These are phyloP conservation scores for Rhodomyrtus psidioides DNA, from an alignment of 441 rosid species.

Conservation along the genomic window DNA sequence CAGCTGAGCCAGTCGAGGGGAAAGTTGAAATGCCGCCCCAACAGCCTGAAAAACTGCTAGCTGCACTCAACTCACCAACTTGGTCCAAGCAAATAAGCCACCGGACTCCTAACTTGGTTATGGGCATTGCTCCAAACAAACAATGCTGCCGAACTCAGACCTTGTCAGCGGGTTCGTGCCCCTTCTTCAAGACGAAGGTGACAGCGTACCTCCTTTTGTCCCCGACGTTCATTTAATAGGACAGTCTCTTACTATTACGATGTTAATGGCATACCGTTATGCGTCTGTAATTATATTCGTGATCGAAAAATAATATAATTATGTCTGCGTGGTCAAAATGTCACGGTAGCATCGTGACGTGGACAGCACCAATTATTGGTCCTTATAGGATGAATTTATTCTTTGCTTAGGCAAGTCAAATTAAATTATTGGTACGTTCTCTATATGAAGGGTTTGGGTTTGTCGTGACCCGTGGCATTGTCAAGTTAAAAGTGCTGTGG, in stretches of 20 bases:
- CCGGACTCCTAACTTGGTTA: slow-evolving; percentile 72
- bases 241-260: background rate
- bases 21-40: background rate
- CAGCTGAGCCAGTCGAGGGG: background rate
- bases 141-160: slow-evolving; percentile 56
- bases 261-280: background rate
- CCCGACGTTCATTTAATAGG: slow-evolving; percentile 13
- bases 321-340: background rate
- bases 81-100: slow-evolving; percentile 65
- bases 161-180: slow-evolving; percentile 19
- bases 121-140: slow-evolving; percentile 58
- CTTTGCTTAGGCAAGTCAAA: background rate
- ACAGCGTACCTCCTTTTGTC: slow-evolving; percentile 64
- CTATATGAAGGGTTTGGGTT: too few species aligned
- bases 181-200: slow-evolving; percentile 54
- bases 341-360: background rate
- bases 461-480: background rate
- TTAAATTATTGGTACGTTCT: background rate
- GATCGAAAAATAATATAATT: background rate
- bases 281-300: background rate
- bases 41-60: background rate
- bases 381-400: background rate
- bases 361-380: background rate
- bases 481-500: background rate
- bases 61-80: slow-evolving; percentile 3